Conservation (phyloP, 2,329 filamentous ascomycete species). For the Xylaria sp. region DNA sequence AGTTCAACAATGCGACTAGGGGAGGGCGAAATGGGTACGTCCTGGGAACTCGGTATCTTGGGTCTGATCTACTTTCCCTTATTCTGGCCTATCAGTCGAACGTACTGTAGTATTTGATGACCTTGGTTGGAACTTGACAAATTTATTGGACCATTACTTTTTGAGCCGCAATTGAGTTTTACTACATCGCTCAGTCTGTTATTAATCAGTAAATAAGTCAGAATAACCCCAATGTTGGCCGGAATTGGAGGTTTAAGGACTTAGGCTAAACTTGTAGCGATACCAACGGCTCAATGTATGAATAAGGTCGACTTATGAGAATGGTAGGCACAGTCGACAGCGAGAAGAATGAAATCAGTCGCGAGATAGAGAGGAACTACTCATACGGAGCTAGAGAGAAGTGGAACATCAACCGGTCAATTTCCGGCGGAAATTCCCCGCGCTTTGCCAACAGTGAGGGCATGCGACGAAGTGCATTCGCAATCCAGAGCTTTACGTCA, state of each 20-base stretch:
- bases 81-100: not conserved
- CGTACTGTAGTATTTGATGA: not conserved
- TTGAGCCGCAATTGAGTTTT: conserved; percentile 20
- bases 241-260: too few relatives aligned
- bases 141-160: not conserved
- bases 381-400: not conserved
- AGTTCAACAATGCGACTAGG: conserved; percentile 3
- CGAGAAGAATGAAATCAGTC: not conserved
- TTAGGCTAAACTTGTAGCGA: not conserved
- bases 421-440: not conserved
- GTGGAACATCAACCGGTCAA: not conserved
- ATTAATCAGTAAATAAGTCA: not conserved
- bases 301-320: not conserved
- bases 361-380: not conserved
- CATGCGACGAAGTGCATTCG: not conserved
- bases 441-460: not conserved
- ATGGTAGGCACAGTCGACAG: not conserved
- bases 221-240: not conserved
- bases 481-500: too few relatives aligned
- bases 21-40: conserved; percentile 9
- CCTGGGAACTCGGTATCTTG: not conserved
- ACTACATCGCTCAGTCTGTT: not conserved
- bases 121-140: not conserved
- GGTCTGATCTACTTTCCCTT: not conserved
- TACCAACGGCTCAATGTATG: not conserved